These are phyloP conservation scores for Coniochaeta sp. DNA, from an alignment of 2,329 filamentous ascomycete genomes.

Conservation along the genomic window DNA sequence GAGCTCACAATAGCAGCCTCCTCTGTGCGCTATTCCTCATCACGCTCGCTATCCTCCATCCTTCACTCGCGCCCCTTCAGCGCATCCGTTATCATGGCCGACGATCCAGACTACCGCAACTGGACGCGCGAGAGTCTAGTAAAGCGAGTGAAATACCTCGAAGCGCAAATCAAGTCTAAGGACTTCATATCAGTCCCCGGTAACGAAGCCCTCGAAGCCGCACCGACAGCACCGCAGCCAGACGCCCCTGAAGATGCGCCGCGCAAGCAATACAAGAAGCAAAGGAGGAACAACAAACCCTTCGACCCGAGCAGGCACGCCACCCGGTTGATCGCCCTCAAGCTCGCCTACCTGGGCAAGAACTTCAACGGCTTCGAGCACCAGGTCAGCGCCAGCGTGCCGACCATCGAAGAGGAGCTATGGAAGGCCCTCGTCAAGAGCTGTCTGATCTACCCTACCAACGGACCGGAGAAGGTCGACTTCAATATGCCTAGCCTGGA, in stretches of 20 bases:
- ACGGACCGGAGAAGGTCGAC: slow-evolving; percentile 35
- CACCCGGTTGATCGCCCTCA: slow-evolving; percentile 80
- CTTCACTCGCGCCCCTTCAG: neutral
- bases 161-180: slow-evolving; percentile 50
- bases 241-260: slow-evolving; percentile 3
- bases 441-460: slow-evolving; percentile 69
- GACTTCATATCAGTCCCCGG: neutral
- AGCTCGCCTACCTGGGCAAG: slow-evolving; percentile 88
- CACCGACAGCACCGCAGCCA: neutral
- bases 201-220: neutral
- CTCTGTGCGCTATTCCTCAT: neutral
- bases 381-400: slow-evolving; percentile 61
- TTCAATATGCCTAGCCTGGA: slow-evolving; percentile 79
- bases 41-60: neutral
- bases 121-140: slow-evolving; percentile 67
- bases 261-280: slow-evolving; percentile 2
- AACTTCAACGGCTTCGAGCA: slow-evolving; percentile 92
- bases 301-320: slow-evolving; percentile 78
- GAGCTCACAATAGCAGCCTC: neutral
- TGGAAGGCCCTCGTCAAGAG: slow-evolving; percentile 86
- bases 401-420: slow-evolving; percentile 86
- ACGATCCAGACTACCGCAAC: slow-evolving; percentile 43
- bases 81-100: slow-evolving; percentile 13
- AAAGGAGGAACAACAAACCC: slow-evolving; percentile 39
- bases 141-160: slow-evolving; percentile 59